Percentiles rank a stretch among this genome's conserved stretches.
phyloP scores from a whole-genome alignment of 1,284 basidiomycete species.

The Cryptococcus hybrid region DNA sequence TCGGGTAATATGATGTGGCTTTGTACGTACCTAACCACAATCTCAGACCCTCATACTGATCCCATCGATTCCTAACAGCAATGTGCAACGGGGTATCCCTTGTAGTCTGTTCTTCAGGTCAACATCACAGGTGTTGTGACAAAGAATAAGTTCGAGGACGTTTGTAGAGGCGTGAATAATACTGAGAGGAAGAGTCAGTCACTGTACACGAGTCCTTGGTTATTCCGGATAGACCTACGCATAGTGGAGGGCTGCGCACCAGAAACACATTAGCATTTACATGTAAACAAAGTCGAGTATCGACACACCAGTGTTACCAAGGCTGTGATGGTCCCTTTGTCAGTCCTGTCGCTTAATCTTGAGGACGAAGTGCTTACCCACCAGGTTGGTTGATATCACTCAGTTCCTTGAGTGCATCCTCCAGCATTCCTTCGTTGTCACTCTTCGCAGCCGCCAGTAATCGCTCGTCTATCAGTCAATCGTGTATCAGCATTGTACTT shows the following conservation, averaged over 20 bases:
- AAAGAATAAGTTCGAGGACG: slow-evolving; percentile 70
- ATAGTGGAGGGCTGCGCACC: slow-evolving; percentile 65
- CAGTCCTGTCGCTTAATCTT: neutral
- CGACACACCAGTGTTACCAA: slow-evolving; percentile 67
- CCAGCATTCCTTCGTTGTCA: slow-evolving; percentile 69
- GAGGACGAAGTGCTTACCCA: slow-evolving; percentile 56
- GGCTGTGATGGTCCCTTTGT: slow-evolving; percentile 46
- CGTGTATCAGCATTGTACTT: neutral
- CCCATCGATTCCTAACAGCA: slow-evolving; percentile 62
- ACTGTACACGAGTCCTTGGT: too few species aligned
- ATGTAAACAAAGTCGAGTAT: neutral
- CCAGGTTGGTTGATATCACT: slow-evolving; percentile 73
- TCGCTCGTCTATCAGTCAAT: slow-evolving; percentile 59
- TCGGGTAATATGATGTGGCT: neutral
- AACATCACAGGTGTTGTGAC: slow-evolving; percentile 75
- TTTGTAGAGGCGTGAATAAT: slow-evolving; percentile 57
- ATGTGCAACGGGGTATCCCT: slow-evolving; percentile 80
- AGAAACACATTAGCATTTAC: neutral
- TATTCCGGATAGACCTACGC: slow-evolving; percentile 58
- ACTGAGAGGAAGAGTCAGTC: slow-evolving; percentile 14
- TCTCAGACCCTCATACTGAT: slow-evolving; percentile 60
- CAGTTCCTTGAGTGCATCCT: slow-evolving; percentile 59
- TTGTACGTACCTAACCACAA: slow-evolving; percentile 43
- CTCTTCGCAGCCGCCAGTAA: slow-evolving; percentile 69
- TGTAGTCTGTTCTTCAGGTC: slow-evolving; percentile 73